These are phyloP conservation scores for Aspergillus costaricaensis DNA, from an alignment of 2,329 filamentous ascomycete genomes.

Conservation along the genomic window DNA sequence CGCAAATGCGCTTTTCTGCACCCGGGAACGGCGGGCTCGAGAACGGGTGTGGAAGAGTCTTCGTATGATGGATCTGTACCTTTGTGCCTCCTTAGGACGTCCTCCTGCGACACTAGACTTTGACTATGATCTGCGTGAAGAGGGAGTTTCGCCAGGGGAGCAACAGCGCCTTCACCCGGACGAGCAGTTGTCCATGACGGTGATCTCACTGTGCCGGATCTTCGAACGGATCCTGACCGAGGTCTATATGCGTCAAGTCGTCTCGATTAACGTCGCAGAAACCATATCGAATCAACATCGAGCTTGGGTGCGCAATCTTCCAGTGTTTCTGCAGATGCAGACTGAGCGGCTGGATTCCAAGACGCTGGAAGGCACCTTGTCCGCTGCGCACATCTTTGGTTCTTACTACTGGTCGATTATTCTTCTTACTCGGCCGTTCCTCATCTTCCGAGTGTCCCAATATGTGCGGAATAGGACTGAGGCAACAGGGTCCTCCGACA, in stretches of 20 bases:
- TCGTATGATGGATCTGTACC: slow-evolving; percentile 54
- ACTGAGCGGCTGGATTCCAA: slow-evolving; percentile 46
- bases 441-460: slow-evolving; percentile 54
- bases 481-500: slow-evolving; percentile 20
- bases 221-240: slow-evolving; percentile 47
- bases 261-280: slow-evolving; percentile 45
- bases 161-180: slow-evolving; percentile 25
- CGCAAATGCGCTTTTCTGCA: slow-evolving; percentile 53
- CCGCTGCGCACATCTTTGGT: slow-evolving; percentile 53
- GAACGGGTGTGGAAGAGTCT: slow-evolving; percentile 57
- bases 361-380: slow-evolving; percentile 40
- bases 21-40: slow-evolving; percentile 43
- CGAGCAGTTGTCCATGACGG: slow-evolving; percentile 52
- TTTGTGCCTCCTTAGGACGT: slow-evolving; percentile 54
- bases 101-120: slow-evolving; percentile 57
- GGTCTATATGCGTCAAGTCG: slow-evolving; percentile 47
- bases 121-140: slow-evolving; percentile 44
- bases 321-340: slow-evolving; percentile 51
- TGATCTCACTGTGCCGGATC: slow-evolving; percentile 46
- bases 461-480: slow-evolving; percentile 36
- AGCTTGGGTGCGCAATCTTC: slow-evolving; percentile 44
- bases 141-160: slow-evolving; percentile 33
- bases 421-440: slow-evolving; percentile 55
- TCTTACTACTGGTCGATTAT: slow-evolving; percentile 59
- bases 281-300: slow-evolving; percentile 47